Evolutionary conservation across 257 asterid genomes (phyloP), one percentile per base, ranked within the genome.

Genomic region (Solanum pinnatisectum): DNA sequence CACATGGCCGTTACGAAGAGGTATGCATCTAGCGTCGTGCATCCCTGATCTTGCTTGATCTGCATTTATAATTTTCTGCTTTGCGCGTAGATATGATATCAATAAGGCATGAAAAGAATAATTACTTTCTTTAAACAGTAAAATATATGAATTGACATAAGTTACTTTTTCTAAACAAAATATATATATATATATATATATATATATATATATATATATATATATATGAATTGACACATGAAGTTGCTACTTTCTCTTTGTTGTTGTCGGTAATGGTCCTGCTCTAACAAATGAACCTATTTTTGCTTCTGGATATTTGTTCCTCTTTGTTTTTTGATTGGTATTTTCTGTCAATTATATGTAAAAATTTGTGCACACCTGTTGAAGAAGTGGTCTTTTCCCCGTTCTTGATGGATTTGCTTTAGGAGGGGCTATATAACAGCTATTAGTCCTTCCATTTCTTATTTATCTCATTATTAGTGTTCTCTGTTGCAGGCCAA

Each of bases 1-100:
- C 96, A 44, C 91, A 89, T 76, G 95, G 95, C 59, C 93, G 89
- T 84, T 92, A 90, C 87, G 97, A 94, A 88, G 96, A 96, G 95
- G 99, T 96, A 92, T 79, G 37, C n/a, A 44, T 25, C 84, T 84
- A 74, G 52, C 22, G 32, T 63, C 70, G 11, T 84, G 85, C 20
- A 39, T 9, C 67, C 88, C 18, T 40, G 79, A 83, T 33, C 20
- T 89, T 56, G 16, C 65, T 85, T 36, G 89, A 85, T 82, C 20
- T 65, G 42, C 52, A 25, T 15, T 36, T 42, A 27, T 72, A 56
- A 14, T 49, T 59, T 44, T 67, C 30, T 36, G 32, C 22, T 46
- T 84, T 77, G 56, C 37, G 39, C 56, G 63, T 84, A 39, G 35
- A 30, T 37, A 16, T 46, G 85, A 81, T 81, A 46, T 30, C 68